Evolutionary conservation across 2,329 filamentous ascomycete genomes (phyloP), one percentile per base, ranked within the genome.

Genomic region (Colletotrichum sp.): DNA sequence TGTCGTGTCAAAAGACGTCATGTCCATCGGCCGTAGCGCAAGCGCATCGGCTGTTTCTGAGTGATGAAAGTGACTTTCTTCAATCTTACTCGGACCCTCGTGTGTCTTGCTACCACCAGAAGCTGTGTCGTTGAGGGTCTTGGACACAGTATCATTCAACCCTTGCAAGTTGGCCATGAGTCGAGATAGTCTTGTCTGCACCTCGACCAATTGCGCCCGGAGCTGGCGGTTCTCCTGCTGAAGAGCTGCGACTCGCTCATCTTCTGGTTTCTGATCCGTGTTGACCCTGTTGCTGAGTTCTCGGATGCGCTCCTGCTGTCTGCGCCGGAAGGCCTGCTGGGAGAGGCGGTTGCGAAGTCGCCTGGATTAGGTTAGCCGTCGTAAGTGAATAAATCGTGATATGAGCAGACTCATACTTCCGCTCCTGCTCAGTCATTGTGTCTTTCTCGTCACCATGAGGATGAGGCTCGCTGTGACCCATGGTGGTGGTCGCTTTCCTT

Each of bases 271-370:
- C 29, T 82, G 77, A 2, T 78, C 77, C 1, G 76, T 72, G 22
- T 82, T 81, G 4, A 80, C 78, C 2, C 78, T 78, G 5, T 67
- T 81, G 3, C 78, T 78, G 0, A 83, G 72, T 44, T 83, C 80
- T 9, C 82, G 71, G 3, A 83, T 77, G 13, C 79, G 79, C 68
- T 83, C 81, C 3, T 79, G 81, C 44, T 82, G 81, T 22, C 82
- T 75, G 1, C 82, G 82, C 2, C 82, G 82, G 64, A 83, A 83
- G 0, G 82, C 82, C n/a, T 80, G 78, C 27, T 83, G 82, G 0
- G 82, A 82, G 2, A 83, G 78, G 15, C 82, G 82, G 59, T 83
- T 83, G n/a, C 82, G 82, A 29, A 82, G 76, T 69, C 82, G 82
- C 70, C 82, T 83, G 22, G 8, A 0, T 4, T 57, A 0, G 13